Conservation (phyloP, 2,329 filamentous ascomycete species). For the Cladophialophora bantiana region DNA sequence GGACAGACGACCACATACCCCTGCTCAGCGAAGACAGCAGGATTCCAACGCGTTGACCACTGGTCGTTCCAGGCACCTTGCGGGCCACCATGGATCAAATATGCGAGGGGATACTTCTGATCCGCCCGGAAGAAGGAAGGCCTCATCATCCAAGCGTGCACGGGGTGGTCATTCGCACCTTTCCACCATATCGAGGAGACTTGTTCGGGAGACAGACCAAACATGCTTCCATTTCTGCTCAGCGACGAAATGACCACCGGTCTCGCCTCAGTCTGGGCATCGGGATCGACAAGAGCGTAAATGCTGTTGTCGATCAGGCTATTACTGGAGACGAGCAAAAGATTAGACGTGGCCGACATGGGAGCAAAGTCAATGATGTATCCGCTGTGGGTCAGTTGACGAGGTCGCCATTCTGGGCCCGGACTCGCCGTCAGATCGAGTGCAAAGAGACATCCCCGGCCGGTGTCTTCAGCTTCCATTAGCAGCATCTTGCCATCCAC, state of each 20-base stretch:
- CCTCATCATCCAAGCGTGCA: conserved; percentile 57
- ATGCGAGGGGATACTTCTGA: conserved; percentile 61
- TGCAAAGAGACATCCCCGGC: conserved; percentile 53
- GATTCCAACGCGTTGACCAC: conserved; percentile 64
- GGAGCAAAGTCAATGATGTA: conserved; percentile 51
- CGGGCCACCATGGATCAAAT: conserved; percentile 62
- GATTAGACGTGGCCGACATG: conserved; percentile 45
- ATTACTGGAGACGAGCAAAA: conserved; percentile 53
- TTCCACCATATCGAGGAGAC: conserved; percentile 56
- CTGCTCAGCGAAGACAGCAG: conserved; percentile 65
- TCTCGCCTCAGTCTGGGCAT: conserved; percentile 36
- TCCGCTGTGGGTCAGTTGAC: conserved; percentile 51
- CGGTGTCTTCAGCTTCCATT: conserved; percentile 52
- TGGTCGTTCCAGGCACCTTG: conserved; percentile 60
- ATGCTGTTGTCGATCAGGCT: conserved; percentile 54
- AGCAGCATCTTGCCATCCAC: conserved; percentile 52
- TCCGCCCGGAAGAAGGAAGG: conserved; percentile 54
- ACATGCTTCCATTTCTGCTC: conserved; percentile 46
- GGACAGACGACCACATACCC: conserved; percentile 67
- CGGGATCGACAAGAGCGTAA: conserved; percentile 52
- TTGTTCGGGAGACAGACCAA: conserved; percentile 52
- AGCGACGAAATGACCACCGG: conserved; percentile 49
- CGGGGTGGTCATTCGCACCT: conserved; percentile 52
- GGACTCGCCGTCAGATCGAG: conserved; percentile 30
- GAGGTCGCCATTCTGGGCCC: conserved; percentile 26